Evolutionary conservation across 2,329 filamentous ascomycete species (phyloP).

Genomic region (Biscogniauxia mediterranea): DNA sequence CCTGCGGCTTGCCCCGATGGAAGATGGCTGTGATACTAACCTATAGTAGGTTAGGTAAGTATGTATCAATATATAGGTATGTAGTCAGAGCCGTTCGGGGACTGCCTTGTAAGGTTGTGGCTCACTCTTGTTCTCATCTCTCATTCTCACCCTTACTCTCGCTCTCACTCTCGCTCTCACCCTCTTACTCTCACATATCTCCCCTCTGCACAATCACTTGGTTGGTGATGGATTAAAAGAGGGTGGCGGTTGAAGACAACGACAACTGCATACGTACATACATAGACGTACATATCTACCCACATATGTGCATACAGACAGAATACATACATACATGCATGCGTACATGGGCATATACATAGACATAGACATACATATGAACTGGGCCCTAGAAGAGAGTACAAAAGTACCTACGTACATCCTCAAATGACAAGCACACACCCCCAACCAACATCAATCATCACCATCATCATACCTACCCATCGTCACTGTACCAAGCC

Average conservation of each 20-base stretch:
- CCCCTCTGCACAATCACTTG: no score
- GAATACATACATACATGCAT: neutral
- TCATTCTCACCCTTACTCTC: neutral
- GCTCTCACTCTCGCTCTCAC: neutral
- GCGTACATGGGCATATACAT: neutral
- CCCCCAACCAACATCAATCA: neutral
- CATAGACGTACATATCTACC: neutral
- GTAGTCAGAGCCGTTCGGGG: neutral
- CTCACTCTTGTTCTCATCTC: neutral
- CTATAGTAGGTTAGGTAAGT: no score
- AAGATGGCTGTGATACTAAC: no score
- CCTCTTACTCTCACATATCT: neutral
- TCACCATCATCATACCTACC: neutral
- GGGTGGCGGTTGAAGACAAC: neutral
- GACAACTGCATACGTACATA: neutral
- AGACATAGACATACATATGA: neutral
- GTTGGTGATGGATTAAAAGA: neutral
- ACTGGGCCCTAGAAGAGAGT: neutral
- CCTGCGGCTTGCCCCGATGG: neutral
- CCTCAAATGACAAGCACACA: slow-evolving; percentile 8
- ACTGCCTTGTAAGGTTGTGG: no score
- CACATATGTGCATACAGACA: neutral
- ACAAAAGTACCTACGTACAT: neutral
- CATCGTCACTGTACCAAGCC: slow-evolving; percentile 6
- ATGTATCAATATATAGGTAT: no score